Conservation (phyloP, 208 protist genomes). For the Trypanosomatidae sp. region DNA sequence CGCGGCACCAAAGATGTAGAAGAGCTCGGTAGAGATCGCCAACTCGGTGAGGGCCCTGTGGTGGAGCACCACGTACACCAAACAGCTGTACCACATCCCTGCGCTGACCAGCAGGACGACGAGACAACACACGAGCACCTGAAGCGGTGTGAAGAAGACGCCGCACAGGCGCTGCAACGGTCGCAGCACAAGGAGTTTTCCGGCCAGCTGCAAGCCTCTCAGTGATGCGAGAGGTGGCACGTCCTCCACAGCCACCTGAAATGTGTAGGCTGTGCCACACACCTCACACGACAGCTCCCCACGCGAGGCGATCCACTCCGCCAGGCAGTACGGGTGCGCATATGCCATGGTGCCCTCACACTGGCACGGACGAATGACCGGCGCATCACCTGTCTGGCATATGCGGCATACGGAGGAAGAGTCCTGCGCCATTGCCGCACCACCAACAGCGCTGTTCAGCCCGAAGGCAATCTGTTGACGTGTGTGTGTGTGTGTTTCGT, state of each 20-base stretch:
- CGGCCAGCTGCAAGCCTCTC: conserved; percentile 1
- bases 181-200: neutral
- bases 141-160: neutral
- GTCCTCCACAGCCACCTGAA: conserved; percentile 15
- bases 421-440: conserved; percentile 7
- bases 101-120: conserved; percentile 3
- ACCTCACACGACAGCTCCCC: conserved; percentile 27
- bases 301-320: conserved; percentile 24
- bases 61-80: neutral
- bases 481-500: neutral
- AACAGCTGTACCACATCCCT: neutral
- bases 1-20: neutral
- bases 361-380: conserved; percentile 24
- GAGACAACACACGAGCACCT: conserved; percentile 1
- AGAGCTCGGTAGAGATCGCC: neutral
- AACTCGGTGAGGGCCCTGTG: neutral
- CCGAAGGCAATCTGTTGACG: neutral
- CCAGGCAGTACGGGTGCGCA: conserved; percentile 31
- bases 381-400: conserved; percentile 14
- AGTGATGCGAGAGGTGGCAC: conserved; percentile 7
- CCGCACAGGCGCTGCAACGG: neutral
- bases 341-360: conserved; percentile 32
- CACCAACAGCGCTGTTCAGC: neutral
- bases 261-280: conserved; percentile 21
- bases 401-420: conserved; percentile 13